Evolutionary conservation across 306 rosid species (phyloP), one percentile per base, ranked within the genome.

Genomic region (Rosa multiflora): DNA sequence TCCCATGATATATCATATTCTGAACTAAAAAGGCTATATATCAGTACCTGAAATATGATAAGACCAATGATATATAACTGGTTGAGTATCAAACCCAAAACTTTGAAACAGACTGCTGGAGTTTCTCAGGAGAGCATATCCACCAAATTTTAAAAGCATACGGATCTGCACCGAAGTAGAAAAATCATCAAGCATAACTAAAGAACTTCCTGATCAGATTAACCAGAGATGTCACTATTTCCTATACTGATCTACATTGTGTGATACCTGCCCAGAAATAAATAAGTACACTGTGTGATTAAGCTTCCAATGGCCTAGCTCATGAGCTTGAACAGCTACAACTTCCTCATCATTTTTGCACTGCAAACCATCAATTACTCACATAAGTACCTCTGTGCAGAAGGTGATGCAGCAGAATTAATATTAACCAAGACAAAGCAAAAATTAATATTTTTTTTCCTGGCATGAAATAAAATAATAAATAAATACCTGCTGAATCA

Each of bases 291-390:
- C 75, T 0, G 93, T 90, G 81, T 94, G 98, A 83, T 86, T 94
- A 75, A 91, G 97, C 82, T 94, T 91, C 98, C 98, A 94, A 79
- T 94, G 98, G 83, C 98, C 97, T 78, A 94, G 84, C 84, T 94
- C 97, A 69, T 92, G 98, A 75, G 97, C 98, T 85, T 91, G 89
- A 73, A 94, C 98, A 70, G 98, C 97, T 58, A 92, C 97, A 78
- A 94, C 86, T 84, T 94, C 98, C 76, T 94, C 97, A 47, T 92
- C 93, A 40, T 89, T 59, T 91, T 94, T 92, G 88, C 97, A 92
- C 97, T 94, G 83, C 77, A 82, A 44, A 75, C 76, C 62, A 62
- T 48, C 47, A 58, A 39, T 20, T 20, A 3, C 35, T 6, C 64
- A 58, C 13, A 58, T 58, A 58, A 21, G 7, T n/a, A 58, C 21